Evolutionary conservation across 352 stramenopile genomes (phyloP), one percentile per base, ranked within the genome.

Genomic region (Halophytophthora polymorphica): DNA sequence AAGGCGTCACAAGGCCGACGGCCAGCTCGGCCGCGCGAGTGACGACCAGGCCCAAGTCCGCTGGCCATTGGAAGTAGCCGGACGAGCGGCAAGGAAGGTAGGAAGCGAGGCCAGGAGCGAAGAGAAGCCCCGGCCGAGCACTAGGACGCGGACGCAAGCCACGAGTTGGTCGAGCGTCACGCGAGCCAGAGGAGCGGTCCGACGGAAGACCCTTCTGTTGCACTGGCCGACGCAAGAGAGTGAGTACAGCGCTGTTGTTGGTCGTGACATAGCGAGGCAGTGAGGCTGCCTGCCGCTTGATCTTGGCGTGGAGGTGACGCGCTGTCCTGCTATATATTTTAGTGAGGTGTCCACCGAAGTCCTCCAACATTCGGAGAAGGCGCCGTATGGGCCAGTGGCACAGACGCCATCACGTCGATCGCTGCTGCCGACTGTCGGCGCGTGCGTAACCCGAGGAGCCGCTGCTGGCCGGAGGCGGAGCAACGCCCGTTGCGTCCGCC

Each of bases 401-500:
- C 33, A 38, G 15, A 14, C 33, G 29, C 29, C 6, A 38, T 38
- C 33, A 38, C 4, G 33, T 14, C 33, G 33, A 38, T 14, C 11
- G 6, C 3, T 17, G 33, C 33, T 14, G 33, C 13, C 11, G 33
- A 31, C 25, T 31, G 25, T 31, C 25, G 25, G 25, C 25, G 25
- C 25, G 25, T 31, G 8, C 25, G 8, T 31, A 4, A 4, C 25
- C 25, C 25, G 25, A 8, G 25, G 25, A 31, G 4, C 4, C 25
- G 25, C 25, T 31, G 4, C 25, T 31, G 25, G 25, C 4, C 8
- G 25, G 25, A 15, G 55, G 28, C 12, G 67, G 58, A 17, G 23
- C 19, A 11, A 52, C 59, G 29, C 73, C 62, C 31, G 67, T 69
- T 39, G 69, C 71, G 18, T 73, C 64, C 17, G 79, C 64, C 48